Evolutionary conservation across 1,284 basidiomycete species (phyloP).

Genomic region (Ustilago tritici): DNA sequence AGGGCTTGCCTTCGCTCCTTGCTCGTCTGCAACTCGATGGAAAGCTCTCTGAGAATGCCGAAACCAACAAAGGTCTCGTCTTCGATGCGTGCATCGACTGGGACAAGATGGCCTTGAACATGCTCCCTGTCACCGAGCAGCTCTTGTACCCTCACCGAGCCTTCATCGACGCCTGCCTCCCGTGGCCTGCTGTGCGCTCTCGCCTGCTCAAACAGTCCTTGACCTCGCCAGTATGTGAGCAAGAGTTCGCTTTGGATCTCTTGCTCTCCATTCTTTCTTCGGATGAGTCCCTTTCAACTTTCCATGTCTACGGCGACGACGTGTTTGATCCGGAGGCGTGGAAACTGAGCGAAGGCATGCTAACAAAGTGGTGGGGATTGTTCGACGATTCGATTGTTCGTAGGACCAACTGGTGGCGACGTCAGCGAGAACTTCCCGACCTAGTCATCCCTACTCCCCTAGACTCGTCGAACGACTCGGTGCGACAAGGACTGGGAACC

Average conservation of each 20-base stretch:
- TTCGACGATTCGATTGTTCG: conserved; percentile 45
- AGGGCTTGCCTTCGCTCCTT: conserved; percentile 14
- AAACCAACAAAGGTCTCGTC: conserved; percentile 29
- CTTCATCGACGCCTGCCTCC: conserved; percentile 46
- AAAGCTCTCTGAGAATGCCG: background rate
- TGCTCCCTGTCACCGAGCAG: conserved; percentile 42
- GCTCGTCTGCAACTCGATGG: conserved; percentile 32
- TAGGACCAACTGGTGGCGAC: conserved; percentile 56
- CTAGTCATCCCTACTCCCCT: conserved; percentile 5
- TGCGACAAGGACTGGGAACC: conserved; percentile 33
- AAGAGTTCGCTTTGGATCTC: conserved; percentile 45
- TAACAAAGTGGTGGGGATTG: conserved; percentile 51
- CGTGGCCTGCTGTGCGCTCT: conserved; percentile 51
- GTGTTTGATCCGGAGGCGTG: conserved; percentile 48
- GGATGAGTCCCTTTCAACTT: conserved; percentile 28
- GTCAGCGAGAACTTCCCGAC: conserved; percentile 36
- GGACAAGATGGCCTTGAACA: conserved; percentile 33
- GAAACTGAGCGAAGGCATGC: conserved; percentile 46
- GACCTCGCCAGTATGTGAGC: conserved; percentile 34
- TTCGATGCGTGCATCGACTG: conserved; percentile 38
- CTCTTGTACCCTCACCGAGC: conserved; percentile 45
- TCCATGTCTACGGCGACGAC: conserved; percentile 51
- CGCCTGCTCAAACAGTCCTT: conserved; percentile 41
- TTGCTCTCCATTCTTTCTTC: conserved; percentile 30
- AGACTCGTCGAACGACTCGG: conserved; percentile 12